phyloP scores from a whole-genome alignment of 768 basidiomycete species.

The Boletus fagicola region DNA sequence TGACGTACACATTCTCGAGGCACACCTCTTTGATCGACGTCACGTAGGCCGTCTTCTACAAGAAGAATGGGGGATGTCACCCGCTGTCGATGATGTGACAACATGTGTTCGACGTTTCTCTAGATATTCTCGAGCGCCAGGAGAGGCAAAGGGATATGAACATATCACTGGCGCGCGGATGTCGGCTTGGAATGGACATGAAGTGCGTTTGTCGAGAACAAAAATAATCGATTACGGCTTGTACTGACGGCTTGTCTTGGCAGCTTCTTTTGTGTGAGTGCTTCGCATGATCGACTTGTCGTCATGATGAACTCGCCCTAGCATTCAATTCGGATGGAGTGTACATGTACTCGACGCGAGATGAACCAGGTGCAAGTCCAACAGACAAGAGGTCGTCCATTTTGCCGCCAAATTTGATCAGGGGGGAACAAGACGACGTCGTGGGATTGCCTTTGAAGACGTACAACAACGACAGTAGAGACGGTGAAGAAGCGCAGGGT shows the following conservation, averaged over 20 bases:
- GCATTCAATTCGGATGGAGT: conserved; percentile 74
- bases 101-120: conserved; percentile 85
- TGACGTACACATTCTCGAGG: conserved; percentile 11
- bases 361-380: conserved; percentile 43
- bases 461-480: background rate
- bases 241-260: conserved; percentile 13
- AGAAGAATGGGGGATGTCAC: conserved; percentile 69
- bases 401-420: conserved; percentile 29
- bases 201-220: conserved; percentile 43
- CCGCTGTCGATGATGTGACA: conserved; percentile 49
- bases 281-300: background rate
- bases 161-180: conserved; percentile 78
- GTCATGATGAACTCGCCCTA: conserved; percentile 28
- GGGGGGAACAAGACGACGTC: background rate
- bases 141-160: conserved; percentile 41
- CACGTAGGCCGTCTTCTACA: conserved; percentile 59
- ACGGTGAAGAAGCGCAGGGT: conserved; percentile 3
- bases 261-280: conserved; percentile 66
- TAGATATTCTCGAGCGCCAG: conserved; percentile 37
- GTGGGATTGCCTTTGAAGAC: background rate
- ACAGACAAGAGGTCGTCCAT: conserved; percentile 26
- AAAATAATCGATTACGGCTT: background rate
- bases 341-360: conserved; percentile 71
- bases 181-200: conserved; percentile 68
- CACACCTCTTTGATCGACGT: conserved; percentile 72